A percentile compares a stretch with the other conserved stretches of the same genome.
Conservation (phyloP, 495 filamentous ascomycete genomes). For the Collariella sp. region DNA sequence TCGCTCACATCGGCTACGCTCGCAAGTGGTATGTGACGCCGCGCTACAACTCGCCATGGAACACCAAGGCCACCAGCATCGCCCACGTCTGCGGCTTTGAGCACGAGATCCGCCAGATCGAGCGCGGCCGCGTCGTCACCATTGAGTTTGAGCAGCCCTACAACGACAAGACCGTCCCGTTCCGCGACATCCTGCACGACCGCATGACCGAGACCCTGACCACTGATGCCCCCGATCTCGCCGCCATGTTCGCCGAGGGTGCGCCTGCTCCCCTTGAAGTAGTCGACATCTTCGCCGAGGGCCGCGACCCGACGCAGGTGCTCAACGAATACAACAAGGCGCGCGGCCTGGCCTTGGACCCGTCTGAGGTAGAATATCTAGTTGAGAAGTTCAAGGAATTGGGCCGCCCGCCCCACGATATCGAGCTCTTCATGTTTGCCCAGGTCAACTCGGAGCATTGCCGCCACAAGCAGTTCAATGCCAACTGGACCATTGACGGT, state of each 20-base stretch:
- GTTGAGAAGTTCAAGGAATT: conserved; percentile 72
- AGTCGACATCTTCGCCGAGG: conserved; percentile 57
- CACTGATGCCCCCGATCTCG: conserved; percentile 54
- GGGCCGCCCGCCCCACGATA: conserved; percentile 71
- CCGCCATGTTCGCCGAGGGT: conserved; percentile 71
- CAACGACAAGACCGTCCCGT: conserved; percentile 44
- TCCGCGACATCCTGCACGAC: conserved; percentile 70
- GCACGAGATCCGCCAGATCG: conserved; percentile 67
- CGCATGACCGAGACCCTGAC: conserved; percentile 85
- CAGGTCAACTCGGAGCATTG: conserved; percentile 87
- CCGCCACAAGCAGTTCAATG: conserved; percentile 82
- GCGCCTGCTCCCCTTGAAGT: conserved; percentile 59
- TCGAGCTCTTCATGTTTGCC: conserved; percentile 98
- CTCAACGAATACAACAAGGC: conserved; percentile 74
- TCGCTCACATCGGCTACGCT: conserved; percentile 26
- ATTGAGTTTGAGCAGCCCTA: conserved; percentile 49
- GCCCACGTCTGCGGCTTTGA: conserved; percentile 82
- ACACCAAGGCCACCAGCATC: conserved; percentile 89
- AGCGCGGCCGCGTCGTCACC: conserved; percentile 69
- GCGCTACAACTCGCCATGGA: conserved; percentile 93
- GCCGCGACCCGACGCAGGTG: conserved; percentile 54
- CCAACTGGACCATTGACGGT: conserved; percentile 94
- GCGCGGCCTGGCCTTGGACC: conserved; percentile 77
- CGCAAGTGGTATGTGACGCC: conserved; percentile 60
- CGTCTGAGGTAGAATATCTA: conserved; percentile 87